phyloP scores from a whole-genome alignment of 2,329 filamentous ascomycete species.

The Falciphora oryzae region DNA sequence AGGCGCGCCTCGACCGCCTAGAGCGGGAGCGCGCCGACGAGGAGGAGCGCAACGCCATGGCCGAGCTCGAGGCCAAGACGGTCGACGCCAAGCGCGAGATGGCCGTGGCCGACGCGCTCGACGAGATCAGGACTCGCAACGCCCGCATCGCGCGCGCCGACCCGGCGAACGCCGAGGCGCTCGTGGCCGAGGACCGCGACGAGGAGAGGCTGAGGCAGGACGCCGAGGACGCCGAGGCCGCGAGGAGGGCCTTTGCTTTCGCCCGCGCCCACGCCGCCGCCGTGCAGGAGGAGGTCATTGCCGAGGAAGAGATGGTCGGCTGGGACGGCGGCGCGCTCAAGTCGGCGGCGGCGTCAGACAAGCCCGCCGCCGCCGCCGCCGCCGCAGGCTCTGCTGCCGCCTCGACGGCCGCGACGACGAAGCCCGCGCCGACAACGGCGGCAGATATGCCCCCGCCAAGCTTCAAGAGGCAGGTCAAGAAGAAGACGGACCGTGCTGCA shows the following conservation, averaged over 20 bases:
- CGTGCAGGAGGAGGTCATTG: slow-evolving; percentile 46
- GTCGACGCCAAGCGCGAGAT: slow-evolving; percentile 90
- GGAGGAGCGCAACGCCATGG: slow-evolving; percentile 86
- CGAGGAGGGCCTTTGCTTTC: slow-evolving; percentile 68
- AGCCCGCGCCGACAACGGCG: slow-evolving; percentile 26
- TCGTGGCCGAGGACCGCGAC: slow-evolving; percentile 45
- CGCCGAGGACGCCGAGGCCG: slow-evolving; percentile 76
- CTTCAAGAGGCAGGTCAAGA: slow-evolving; percentile 73
- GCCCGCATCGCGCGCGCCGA: slow-evolving; percentile 75
- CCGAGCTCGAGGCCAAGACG: slow-evolving; percentile 89
- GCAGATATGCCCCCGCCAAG: slow-evolving; percentile 30
- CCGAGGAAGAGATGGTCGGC: slow-evolving; percentile 31
- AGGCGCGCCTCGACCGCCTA: slow-evolving; percentile 77
- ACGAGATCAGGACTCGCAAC: slow-evolving; percentile 90
- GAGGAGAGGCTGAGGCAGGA: slow-evolving; percentile 65
- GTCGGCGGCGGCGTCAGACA: slow-evolving; percentile 11
- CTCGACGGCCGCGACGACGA: slow-evolving; percentile 26
- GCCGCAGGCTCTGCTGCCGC: slow-evolving; percentile 18
- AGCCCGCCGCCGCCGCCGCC: background rate
- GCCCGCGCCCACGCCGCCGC: slow-evolving; percentile 42
- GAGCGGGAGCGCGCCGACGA: slow-evolving; percentile 67
- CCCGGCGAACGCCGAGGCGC: slow-evolving; percentile 53
- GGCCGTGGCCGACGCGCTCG: slow-evolving; percentile 90
- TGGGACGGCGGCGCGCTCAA: slow-evolving; percentile 23
- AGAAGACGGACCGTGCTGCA: slow-evolving; percentile 76